These are phyloP conservation scores for Casuarina glauca DNA, from an alignment of 306 rosid genomes.

Conservation along the genomic window DNA sequence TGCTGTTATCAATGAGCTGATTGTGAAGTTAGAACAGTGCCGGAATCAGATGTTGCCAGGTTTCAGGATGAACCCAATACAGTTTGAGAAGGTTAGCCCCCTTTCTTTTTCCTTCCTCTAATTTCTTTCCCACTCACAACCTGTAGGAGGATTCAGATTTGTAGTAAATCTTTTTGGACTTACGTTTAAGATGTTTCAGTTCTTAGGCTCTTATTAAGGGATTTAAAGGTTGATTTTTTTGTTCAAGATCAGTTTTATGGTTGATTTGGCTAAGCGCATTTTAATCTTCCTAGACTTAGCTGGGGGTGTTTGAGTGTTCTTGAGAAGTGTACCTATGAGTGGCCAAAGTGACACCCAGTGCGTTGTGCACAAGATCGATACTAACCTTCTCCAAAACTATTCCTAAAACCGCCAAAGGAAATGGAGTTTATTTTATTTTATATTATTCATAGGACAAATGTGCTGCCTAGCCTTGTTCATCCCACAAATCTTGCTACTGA, in stretches of 20 bases:
- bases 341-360: neutral
- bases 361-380: neutral
- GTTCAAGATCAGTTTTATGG: neutral
- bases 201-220: neutral
- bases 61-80: constrained; percentile 94
- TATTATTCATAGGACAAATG: neutral
- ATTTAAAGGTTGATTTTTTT: neutral
- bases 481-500: neutral
- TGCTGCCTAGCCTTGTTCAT: neutral
- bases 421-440: neutral
- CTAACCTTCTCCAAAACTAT: neutral
- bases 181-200: neutral
- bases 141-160: neutral
- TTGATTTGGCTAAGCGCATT: neutral
- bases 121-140: neutral
- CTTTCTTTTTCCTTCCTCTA: neutral
- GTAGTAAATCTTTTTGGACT: constrained; percentile 1
- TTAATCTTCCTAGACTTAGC: neutral
- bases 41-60: constrained; percentile 53
- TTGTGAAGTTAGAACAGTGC: constrained; percentile 60
- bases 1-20: constrained; percentile 71
- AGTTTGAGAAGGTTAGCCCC: constrained; percentile 75
- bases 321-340: neutral
- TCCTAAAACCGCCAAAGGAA: neutral
- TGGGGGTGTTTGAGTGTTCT: neutral